phyloP scores from a whole-genome alignment of 129 eudicot species.

The Flaveria linearis region DNA sequence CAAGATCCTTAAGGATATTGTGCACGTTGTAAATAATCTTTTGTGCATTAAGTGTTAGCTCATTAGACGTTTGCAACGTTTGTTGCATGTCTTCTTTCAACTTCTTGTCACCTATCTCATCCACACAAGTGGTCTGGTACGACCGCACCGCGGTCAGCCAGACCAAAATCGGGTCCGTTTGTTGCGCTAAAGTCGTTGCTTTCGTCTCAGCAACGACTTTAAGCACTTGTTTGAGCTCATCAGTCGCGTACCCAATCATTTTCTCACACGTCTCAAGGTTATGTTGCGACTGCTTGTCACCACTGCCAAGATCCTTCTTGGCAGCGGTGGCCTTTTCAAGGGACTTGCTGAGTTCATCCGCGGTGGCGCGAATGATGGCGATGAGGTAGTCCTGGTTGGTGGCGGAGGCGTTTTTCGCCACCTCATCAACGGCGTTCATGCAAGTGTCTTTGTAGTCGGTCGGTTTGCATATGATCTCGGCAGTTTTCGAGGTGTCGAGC shows the following conservation, averaged over 20 bases:
- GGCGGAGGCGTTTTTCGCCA: conserved; percentile 57
- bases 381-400: conserved; percentile 53
- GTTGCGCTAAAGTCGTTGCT: conserved; percentile 35
- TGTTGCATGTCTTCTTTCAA: conserved; percentile 36
- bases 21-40: conserved; percentile 48
- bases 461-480: conserved; percentile 47
- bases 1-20: conserved; percentile 39
- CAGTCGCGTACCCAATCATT: conserved; percentile 45
- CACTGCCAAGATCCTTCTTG: conserved; percentile 30
- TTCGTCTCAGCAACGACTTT: conserved; percentile 40
- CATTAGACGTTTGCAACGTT: conserved; percentile 49
- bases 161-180: conserved; percentile 42
- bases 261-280: conserved; percentile 61
- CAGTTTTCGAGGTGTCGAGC: conserved; percentile 42
- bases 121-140: conserved; percentile 49
- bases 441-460: conserved; percentile 54
- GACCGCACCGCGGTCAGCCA: conserved; percentile 54
- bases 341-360: conserved; percentile 46
- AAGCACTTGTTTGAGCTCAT: conserved; percentile 47
- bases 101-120: conserved; percentile 42
- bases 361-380: conserved; percentile 50
- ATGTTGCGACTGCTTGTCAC: conserved; percentile 24
- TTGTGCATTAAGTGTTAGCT: conserved; percentile 57
- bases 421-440: conserved; percentile 34
- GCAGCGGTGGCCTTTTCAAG: conserved; percentile 40